Evolutionary conservation across 2,329 filamentous ascomycete species (phyloP), one percentile per base, ranked within the genome.

Genomic region (Teratosphaeria nubilosa): DNA sequence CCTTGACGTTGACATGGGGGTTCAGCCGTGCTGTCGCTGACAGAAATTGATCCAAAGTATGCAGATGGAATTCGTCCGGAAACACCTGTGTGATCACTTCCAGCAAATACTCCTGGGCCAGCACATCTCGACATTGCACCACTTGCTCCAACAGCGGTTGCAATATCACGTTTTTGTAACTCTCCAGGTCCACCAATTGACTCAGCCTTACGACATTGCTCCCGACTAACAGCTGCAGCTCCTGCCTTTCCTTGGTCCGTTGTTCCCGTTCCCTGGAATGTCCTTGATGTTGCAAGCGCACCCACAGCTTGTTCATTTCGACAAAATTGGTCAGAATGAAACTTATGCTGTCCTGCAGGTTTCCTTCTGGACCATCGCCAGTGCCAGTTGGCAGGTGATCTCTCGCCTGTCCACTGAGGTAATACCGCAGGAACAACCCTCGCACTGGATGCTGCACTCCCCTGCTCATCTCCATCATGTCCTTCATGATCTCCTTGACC

Each of bases 381-480:
- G 85, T 86, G 53, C 89, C 89, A 1, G 83, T 83, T 0, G 94
- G 94, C 55, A 99, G 80, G 71, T 85, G 85, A 74, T 99, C 94
- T 68, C 94, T 83, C 45, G 94, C 92, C 77, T 99, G 94, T 41
- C 94, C 92, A 25, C 90, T 94, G 55, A 99, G 82, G 72, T 96
- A 99, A 76, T 99, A 99, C 70, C 94, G 86, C 68, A 99, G 77
- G 73, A 99, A 99, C 57, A 99, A 80, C 20, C 94, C 94, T 59
- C 94, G 89, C 62, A 96, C 91, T 16, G 94, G 94, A 74, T 99
- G 94, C 71, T 99, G 94, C 24, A 99, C 91, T 58, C 94, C 94
- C 63, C 94, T 84, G 75, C 91, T 97, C 94, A 99, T 99, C 75
- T 99, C 94, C 94, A 99, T 99, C 94, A 99, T 99, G 74, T 99